Evolutionary conservation across 1,284 basidiomycete species (phyloP), one percentile per base, ranked within the genome.

Genomic region (Meripilus lineatus): DNA sequence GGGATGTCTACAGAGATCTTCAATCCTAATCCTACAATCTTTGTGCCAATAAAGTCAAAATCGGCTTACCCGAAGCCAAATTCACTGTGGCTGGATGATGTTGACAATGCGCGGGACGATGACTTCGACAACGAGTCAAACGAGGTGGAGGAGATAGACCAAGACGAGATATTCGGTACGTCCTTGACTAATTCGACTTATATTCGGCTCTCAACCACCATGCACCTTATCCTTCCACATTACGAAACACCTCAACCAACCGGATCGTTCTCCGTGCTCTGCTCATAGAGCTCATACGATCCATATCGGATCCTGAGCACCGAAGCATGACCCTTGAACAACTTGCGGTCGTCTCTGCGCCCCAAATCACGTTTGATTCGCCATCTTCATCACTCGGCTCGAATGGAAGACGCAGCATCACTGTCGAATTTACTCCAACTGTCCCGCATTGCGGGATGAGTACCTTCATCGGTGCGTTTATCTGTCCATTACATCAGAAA

Each of bases 381-480:
- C 10, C 28, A 8, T 20, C 25, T 20, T 18, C 25, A 7, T 41
- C 40, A n/a, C n/a, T 6, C 17, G 30, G 5, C 4, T 17, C 20
- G 13, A 5, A 10, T 13, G n/a, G 18, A 5, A 15, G 36, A 20
- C 17, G 17, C 17, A 45, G 38, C 20, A 75, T 99, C 25, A 71
- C 81, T 23, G 84, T 97, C 47, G 90, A 93, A 59, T 93, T 96
- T 56, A 98, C 95, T 5, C 96, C 96, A 2, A 99, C 95, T 0
- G 94, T 97, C 22, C 96, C 96, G 4, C 95, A 99, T 61, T 99
- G 95, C 58, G 92, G 91, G 38, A 94, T 96, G 91, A 95, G 93
- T 3, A 98, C 94, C 2, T 72, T 99, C 37, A 99, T 99, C 46
- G 96, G 93, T 90, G 52, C 48, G 77, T 62, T n/a, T 4, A 17